Evolutionary conservation across 306 rosid species (phyloP), one percentile per base, ranked within the genome.

Genomic region (Prinsepia uniflora): DNA sequence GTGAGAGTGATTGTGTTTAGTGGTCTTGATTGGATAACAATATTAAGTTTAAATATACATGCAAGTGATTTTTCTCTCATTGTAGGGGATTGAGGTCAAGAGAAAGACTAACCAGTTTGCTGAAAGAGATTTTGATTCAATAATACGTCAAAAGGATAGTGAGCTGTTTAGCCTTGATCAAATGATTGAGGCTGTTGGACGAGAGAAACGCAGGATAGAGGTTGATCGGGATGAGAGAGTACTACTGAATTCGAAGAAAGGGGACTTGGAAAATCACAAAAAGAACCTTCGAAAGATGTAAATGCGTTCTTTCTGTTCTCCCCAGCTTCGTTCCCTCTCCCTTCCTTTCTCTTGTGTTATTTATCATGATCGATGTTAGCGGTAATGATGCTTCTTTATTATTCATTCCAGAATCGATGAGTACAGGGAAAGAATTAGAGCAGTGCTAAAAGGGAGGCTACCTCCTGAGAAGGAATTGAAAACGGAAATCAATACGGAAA

Each of bases 391-490:
- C 34, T 78, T 63, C 46, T 48, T 81, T 81, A 45, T 52, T 69
- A n/a, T 63, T 60, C 42, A 75, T 81, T 75, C 64, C 79, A 94
- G 96, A 84, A 65, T 88, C 48, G 94, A 94, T 72, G 97, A 89
- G 34, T 77, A 84, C 79, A 88, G 80, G 72, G 98, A 90, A 77
- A 90, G 78, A 78, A 84, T 90, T 80, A 87, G 86, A 83, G 90
- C 82, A 72, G 96, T 83, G 67, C 86, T 94, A 54, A 90, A 87
- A 72, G 98, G 97, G 69, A 89, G 97, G 82, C 75, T 94, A 70
- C 98, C 98, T 81, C 72, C 72, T 10, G 98, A 90, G 72, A 90
- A 90, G 83, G 98, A 94, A 72, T 68, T 94, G 85, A 90, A 86
- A 80, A 87, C 69, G 76, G 98, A 94, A 84, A 78, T 94, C 65